Percentiles rank a stretch among this genome's conserved stretches.
phyloP scores from a whole-genome alignment of 257 asterid species.

The Misopates orontium region DNA sequence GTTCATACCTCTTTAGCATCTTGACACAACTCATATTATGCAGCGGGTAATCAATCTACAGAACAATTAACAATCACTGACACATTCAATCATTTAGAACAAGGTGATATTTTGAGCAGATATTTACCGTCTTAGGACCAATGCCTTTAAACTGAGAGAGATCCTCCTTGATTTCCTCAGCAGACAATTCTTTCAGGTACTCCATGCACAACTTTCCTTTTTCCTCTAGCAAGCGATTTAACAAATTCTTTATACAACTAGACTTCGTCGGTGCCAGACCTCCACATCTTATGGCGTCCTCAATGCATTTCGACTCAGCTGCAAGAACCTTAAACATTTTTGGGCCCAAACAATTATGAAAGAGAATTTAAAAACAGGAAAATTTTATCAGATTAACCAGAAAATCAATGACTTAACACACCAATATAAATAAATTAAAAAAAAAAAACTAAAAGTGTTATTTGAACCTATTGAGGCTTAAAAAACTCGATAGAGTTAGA shows the following conservation, averaged over 20 bases:
- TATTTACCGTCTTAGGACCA: conserved; percentile 83
- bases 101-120: not conserved
- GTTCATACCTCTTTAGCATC: not conserved
- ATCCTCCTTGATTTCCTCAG: conserved; percentile 72
- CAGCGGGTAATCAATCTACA: not conserved
- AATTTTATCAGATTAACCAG: not conserved
- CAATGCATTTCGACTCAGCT: conserved; percentile 59
- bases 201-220: conserved; percentile 80
- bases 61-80: not conserved
- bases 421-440: not conserved
- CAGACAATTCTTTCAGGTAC: conserved; percentile 64
- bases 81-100: not conserved
- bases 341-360: conserved; percentile 12
- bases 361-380: not conserved
- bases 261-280: conserved; percentile 84
- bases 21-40: not conserved
- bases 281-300: conserved; percentile 88
- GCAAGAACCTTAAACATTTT: conserved; percentile 62
- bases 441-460: too few relatives aligned
- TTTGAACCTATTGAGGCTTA: not conserved
- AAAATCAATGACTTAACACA: not conserved
- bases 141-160: conserved; percentile 79
- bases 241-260: conserved; percentile 65
- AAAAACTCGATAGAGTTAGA: not conserved
- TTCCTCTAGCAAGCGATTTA: conserved; percentile 56